These are phyloP conservation scores for Aulographum hederae DNA, from an alignment of 2,329 filamentous ascomycete genomes.

Conservation along the genomic window DNA sequence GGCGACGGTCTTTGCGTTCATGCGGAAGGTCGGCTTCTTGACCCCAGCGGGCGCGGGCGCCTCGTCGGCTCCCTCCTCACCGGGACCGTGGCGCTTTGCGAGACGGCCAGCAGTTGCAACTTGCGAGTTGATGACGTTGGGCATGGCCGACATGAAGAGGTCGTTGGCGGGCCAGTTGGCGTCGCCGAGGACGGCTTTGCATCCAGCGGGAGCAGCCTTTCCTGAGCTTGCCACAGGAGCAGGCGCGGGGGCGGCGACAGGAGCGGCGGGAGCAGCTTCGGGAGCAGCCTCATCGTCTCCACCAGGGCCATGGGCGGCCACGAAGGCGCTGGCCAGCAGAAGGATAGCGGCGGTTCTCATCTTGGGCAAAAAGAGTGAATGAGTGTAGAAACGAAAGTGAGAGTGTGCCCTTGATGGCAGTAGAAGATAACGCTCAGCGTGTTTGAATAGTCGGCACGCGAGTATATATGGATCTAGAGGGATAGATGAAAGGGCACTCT, in stretches of 20 bases:
- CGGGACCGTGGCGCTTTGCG: not conserved
- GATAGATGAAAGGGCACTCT: too few relatives aligned
- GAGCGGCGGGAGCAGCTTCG: not conserved
- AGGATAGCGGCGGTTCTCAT: not conserved
- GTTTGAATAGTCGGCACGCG: too few relatives aligned
- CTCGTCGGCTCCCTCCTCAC: not conserved
- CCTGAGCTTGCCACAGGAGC: too few relatives aligned
- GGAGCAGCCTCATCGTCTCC: not conserved
- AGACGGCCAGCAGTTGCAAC: constrained; percentile 1
- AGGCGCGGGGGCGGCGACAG: too few relatives aligned
- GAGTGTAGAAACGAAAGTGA: too few relatives aligned
- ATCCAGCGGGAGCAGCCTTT: constrained; percentile 2
- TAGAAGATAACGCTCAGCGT: too few relatives aligned
- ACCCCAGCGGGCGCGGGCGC: too few relatives aligned
- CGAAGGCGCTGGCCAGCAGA: not conserved
- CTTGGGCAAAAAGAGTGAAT: not conserved
- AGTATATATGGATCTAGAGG: too few relatives aligned
- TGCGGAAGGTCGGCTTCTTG: constrained; percentile 22
- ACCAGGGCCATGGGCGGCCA: not conserved
- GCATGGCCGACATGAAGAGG: constrained; percentile 1
- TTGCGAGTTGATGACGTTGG: not conserved
- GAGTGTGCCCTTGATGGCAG: too few relatives aligned
- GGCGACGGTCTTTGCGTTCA: constrained; percentile 23
- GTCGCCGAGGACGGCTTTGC: constrained; percentile 2
- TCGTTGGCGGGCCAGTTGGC: constrained; percentile 1